Evolutionary conservation across 495 filamentous ascomycete species (phyloP), one percentile per base, ranked within the genome.

Genomic region (Ramalina intermedia): DNA sequence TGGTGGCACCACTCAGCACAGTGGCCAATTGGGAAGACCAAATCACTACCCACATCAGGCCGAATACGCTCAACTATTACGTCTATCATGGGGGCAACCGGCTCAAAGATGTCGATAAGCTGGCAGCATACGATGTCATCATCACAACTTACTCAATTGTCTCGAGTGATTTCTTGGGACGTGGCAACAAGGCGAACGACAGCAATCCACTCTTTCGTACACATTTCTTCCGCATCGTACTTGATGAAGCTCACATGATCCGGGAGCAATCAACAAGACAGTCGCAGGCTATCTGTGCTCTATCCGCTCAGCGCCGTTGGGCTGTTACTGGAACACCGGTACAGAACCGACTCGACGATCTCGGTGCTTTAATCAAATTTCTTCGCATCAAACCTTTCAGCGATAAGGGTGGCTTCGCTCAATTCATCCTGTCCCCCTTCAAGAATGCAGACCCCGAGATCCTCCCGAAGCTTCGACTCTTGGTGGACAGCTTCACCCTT

Each of bases 231-330:
- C 82, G 91, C 7, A 87, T 98, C 47, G 90, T 95, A 0, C 74
- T 98, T 23, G 91, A 98, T 58, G 91, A 98, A 64, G 91, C 89
- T 13, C 91, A 98, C 66, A 82, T 80, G 58, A 96, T 98, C 55
- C 81, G 91, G 9, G 86, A 93, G 56, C 83, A 85, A 53, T 72
- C 69, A 16, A 90, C 89, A 0, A 67, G 80, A 46, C 81, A 87
- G 45, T 89, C 85, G 11, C 84, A 87, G 59, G 81, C 85, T 1
- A 81, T 90, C n/a, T 84, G 87, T 54, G 72, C 77, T n/a, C 69
- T 98, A 11, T 72, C 82, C 44, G 84, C 87, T 5, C 74, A 84
- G 56, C 78, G 91, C 21, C 80, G 88, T 16, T 98, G 91, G 91
- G 89, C 91, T 1, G 87, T 98, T 8, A 96, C 91, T 2, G 57